phyloP scores from a whole-genome alignment of 2,329 filamentous ascomycete species.

The Pseudogymnoascus sp. region DNA sequence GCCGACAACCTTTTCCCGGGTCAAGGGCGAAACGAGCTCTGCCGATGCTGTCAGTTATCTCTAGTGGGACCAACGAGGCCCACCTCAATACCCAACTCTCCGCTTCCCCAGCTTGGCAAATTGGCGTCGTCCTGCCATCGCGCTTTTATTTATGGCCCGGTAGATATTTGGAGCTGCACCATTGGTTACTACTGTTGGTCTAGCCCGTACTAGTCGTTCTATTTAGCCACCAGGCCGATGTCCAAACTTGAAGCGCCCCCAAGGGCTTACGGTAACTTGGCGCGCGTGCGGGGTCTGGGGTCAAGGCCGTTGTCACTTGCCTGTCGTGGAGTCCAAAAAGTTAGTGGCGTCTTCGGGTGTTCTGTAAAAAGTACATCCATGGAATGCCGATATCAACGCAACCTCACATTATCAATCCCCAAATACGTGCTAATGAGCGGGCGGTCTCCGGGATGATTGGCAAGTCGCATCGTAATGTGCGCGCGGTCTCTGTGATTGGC shows the following conservation, averaged over 20 bases:
- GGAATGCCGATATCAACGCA: background rate
- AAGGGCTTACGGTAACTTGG: background rate
- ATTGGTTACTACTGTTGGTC: background rate
- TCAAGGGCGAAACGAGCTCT: background rate
- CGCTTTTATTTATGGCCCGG: background rate
- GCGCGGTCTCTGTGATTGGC: background rate
- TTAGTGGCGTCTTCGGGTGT: background rate
- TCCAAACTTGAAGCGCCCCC: background rate
- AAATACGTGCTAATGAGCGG: background rate
- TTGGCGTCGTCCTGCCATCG: background rate
- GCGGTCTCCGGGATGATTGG: background rate
- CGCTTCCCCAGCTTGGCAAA: conserved; percentile 1
- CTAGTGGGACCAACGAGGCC: background rate
- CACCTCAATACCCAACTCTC: background rate
- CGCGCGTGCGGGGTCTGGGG: conserved; percentile 4
- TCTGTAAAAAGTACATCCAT: background rate
- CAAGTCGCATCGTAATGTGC: background rate
- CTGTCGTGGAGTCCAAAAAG: background rate
- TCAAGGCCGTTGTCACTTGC: background rate
- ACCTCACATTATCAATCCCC: conserved; percentile 1
- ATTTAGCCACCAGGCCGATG: background rate
- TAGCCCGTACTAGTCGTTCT: background rate
- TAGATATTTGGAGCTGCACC: background rate
- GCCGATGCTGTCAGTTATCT: background rate
- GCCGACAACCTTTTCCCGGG: background rate